These are phyloP conservation scores for Austroboletus novae-zelandiae DNA, from an alignment of 1,284 basidiomycete species.

Conservation along the genomic window DNA sequence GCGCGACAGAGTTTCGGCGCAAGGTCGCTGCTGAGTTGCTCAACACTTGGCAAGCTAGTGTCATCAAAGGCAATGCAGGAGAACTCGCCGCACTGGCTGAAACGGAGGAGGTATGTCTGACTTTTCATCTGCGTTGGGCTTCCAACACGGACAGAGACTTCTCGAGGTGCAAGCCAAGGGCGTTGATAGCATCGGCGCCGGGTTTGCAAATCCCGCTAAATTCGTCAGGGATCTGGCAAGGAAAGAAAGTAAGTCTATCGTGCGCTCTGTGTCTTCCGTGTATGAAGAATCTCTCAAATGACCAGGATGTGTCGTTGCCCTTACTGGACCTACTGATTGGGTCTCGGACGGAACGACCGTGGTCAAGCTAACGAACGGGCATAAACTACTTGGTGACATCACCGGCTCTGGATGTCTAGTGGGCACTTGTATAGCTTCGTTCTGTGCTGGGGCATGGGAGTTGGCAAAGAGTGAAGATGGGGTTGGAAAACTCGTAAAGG, in stretches of 20 bases:
- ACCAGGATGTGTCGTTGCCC: constrained; percentile 75
- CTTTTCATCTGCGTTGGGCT: neutral
- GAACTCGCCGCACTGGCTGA: constrained; percentile 82
- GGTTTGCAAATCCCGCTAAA: constrained; percentile 71
- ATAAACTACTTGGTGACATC: constrained; percentile 72
- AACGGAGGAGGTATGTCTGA: constrained; percentile 59
- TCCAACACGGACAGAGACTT: neutral
- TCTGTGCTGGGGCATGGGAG: constrained; percentile 67
- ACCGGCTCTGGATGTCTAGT: constrained; percentile 92
- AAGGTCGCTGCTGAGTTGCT: constrained; percentile 68
- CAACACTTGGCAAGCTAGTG: constrained; percentile 83
- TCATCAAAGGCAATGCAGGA: constrained; percentile 95
- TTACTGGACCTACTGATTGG: constrained; percentile 86
- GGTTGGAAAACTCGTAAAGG: constrained; percentile 51
- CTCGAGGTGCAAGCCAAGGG: constrained; percentile 71
- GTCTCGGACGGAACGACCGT: constrained; percentile 80
- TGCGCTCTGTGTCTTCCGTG: neutral
- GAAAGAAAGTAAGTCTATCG: constrained; percentile 62
- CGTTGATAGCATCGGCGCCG: constrained; percentile 81
- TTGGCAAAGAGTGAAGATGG: constrained; percentile 20
- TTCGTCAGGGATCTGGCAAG: constrained; percentile 74
- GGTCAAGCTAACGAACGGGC: constrained; percentile 74
- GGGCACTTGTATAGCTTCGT: constrained; percentile 75
- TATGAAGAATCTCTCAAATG: constrained; percentile 1
- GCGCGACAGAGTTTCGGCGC: constrained; percentile 76